These are phyloP conservation scores for Kurtzmaniella quercitrusa DNA, from an alignment of 1,139 yeast species.

Conservation along the genomic window DNA sequence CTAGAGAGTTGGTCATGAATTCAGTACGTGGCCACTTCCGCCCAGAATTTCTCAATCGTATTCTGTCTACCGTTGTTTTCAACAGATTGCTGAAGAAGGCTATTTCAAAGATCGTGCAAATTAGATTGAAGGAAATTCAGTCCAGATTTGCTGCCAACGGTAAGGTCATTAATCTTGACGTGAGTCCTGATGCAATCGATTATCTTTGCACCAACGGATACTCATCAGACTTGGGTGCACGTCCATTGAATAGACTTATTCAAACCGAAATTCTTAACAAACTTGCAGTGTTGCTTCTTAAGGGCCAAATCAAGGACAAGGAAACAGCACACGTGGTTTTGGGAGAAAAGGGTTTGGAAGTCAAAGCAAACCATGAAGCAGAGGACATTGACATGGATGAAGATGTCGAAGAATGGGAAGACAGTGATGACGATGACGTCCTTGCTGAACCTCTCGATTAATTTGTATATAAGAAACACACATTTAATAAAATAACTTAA, in stretches of 20 bases:
- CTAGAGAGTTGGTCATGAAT: conserved; percentile 76
- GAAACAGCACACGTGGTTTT: conserved; percentile 70
- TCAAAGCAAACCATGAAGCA: conserved; percentile 82
- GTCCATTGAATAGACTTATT: conserved; percentile 93
- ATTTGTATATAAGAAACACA: neutral
- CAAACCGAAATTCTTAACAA: conserved; percentile 83
- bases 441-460: conserved; percentile 9
- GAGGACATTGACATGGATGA: conserved; percentile 55
- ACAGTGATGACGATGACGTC: conserved; percentile 45
- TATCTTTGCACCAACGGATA: conserved; percentile 84
- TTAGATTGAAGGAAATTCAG: conserved; percentile 81
- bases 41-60: conserved; percentile 96
- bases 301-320: conserved; percentile 84
- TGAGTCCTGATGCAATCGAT: conserved; percentile 71
- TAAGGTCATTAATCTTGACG: conserved; percentile 64
- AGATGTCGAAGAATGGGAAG: conserved; percentile 55
- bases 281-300: conserved; percentile 81
- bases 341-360: conserved; percentile 66
- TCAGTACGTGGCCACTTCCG: conserved; percentile 90
- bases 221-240: conserved; percentile 91
- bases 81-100: conserved; percentile 90
- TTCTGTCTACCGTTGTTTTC: conserved; percentile 87
- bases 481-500: neutral
- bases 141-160: conserved; percentile 80
- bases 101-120: conserved; percentile 83